Conservation (phyloP, 2,329 filamentous ascomycete genomes). For the Aspergillus sp. region DNA sequence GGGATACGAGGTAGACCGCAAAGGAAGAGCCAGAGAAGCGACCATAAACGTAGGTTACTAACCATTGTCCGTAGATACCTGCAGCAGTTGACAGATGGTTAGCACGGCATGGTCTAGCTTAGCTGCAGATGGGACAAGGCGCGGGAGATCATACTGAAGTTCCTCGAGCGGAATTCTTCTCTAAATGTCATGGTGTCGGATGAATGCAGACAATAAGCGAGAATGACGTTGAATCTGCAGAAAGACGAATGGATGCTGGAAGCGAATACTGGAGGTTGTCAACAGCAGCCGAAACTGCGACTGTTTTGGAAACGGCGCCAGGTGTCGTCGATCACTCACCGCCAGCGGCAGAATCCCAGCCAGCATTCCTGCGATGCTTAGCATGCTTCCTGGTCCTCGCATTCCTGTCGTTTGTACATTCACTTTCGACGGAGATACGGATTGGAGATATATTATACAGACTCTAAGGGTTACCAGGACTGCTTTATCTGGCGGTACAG, state of each 20-base stretch:
- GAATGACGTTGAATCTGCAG: not conserved
- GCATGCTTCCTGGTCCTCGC: no score
- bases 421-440: not conserved
- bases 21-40: not conserved
- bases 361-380: no score
- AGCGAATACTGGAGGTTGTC: not conserved
- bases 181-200: conserved; percentile 47
- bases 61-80: conserved; percentile 66
- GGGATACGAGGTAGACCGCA: not conserved
- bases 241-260: not conserved
- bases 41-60: conserved; percentile 23
- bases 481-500: not conserved
- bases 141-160: conserved; percentile 48
- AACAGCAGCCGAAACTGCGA: not conserved
- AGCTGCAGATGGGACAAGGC: not conserved
- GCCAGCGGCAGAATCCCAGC: conserved; percentile 14
- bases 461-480: not conserved
- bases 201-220: not conserved
- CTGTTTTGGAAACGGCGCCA: not conserved
- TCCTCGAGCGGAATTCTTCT: conserved; percentile 56
- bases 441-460: not conserved
- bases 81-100: conserved; percentile 13
- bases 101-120: conserved; percentile 9
- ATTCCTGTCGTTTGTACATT: no score
- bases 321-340: conserved; percentile 14